Percentiles rank a stretch among this genome's conserved stretches.
phyloP scores from a whole-genome alignment of 306 rosid genomes.

The Ormosia semicastrata region DNA sequence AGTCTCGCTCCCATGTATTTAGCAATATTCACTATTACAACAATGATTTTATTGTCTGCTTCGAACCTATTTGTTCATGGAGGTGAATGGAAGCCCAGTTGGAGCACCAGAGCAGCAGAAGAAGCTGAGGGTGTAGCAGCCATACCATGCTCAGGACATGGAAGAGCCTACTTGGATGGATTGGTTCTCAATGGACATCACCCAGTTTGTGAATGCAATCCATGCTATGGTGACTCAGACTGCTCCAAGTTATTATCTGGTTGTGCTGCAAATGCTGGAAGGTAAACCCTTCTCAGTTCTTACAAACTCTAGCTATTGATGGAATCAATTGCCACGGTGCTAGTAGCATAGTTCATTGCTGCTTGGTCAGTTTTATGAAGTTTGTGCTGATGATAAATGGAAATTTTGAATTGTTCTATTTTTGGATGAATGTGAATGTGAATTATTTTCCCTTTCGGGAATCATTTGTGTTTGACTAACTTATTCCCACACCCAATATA shows the following conservation, averaged over 20 bases:
- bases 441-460: too few relatives aligned
- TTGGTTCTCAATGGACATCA: conserved; percentile 28
- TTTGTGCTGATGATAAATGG: too few relatives aligned
- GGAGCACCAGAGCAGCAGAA: conserved; percentile 45
- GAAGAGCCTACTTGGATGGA: conserved; percentile 56
- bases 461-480: too few relatives aligned
- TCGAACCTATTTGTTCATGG: not conserved
- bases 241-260: conserved; percentile 30
- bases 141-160: conserved; percentile 57
- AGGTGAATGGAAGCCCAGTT: conserved; percentile 26
- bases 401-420: too few relatives aligned
- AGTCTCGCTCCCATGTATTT: not conserved
- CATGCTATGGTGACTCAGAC: conserved; percentile 41
- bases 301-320: not conserved
- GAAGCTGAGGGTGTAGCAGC: conserved; percentile 51
- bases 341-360: not conserved
- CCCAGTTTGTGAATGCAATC: conserved; percentile 53
- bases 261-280: conserved; percentile 37
- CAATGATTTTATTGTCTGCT: not conserved
- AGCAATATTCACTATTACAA: not conserved
- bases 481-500: too few relatives aligned
- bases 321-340: not conserved
- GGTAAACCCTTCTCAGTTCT: conserved; percentile 15
- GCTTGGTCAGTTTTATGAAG: too few relatives aligned
- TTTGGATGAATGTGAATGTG: too few relatives aligned